These are phyloP conservation scores for Xerophyta viscosa DNA, from an alignment of 106 monocot species.

Conservation along the genomic window DNA sequence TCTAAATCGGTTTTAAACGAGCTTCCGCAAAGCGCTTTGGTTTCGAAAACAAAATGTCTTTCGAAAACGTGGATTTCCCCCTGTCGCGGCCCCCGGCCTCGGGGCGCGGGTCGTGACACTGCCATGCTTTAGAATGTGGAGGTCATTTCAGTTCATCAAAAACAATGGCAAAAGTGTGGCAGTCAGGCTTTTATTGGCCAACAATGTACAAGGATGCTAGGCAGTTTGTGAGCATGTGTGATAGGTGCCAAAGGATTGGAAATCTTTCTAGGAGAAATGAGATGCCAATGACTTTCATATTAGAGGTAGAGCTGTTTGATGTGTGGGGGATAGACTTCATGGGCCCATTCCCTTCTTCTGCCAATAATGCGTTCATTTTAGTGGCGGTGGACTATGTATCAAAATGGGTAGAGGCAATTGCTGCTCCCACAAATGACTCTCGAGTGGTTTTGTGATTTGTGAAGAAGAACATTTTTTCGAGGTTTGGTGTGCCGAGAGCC, in stretches of 20 bases:
- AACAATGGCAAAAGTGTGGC: too few species aligned
- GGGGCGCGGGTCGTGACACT: too few species aligned
- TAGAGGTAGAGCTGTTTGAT: neutral
- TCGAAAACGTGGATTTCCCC: too few species aligned
- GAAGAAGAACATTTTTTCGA: neutral
- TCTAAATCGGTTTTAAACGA: too few species aligned
- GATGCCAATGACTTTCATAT: neutral
- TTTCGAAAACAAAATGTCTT: too few species aligned
- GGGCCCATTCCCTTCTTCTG: neutral
- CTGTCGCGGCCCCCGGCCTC: too few species aligned
- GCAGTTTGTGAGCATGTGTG: too few species aligned
- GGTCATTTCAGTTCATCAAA: too few species aligned
- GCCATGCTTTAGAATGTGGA: too few species aligned
- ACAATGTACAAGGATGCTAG: too few species aligned
- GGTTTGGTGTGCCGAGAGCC: constrained; percentile 2
- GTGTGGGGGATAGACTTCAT: constrained; percentile 4
- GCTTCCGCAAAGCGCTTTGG: too few species aligned
- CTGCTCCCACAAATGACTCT: neutral
- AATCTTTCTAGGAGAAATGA: neutral
- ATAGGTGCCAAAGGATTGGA: neutral
- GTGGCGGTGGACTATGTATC: neutral
- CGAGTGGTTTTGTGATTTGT: neutral
- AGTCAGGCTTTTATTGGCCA: too few species aligned
- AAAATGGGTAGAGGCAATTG: neutral
- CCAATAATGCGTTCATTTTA: neutral